A percentile compares a stretch with the other conserved stretches of the same genome.
These are phyloP conservation scores for Aureobasidium sp. DNA, from an alignment of 2,329 filamentous ascomycete species.

Conservation along the genomic window DNA sequence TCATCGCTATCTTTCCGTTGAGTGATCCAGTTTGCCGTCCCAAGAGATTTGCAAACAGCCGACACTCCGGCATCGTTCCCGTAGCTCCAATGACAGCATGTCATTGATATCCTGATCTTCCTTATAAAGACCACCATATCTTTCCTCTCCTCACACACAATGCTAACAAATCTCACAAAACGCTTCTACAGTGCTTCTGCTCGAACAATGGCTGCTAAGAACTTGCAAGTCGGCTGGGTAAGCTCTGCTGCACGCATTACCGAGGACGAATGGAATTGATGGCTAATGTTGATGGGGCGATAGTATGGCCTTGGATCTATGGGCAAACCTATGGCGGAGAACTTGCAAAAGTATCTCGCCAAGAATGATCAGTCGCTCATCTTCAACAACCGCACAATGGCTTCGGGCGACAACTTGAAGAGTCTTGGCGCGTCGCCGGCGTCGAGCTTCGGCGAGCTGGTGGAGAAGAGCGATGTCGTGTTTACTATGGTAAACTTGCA, in stretches of 20 bases:
- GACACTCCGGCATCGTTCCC: slow-evolving; percentile 3
- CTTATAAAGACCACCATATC: background rate
- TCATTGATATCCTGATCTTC: background rate
- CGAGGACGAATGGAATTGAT: background rate
- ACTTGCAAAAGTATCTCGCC: slow-evolving; percentile 35
- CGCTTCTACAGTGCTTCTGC: slow-evolving; percentile 3
- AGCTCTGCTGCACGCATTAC: background rate
- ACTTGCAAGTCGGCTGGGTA: slow-evolving; percentile 15
- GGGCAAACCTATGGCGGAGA: slow-evolving; percentile 39
- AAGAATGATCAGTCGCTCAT: slow-evolving; percentile 13
- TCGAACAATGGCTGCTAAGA: slow-evolving; percentile 4
- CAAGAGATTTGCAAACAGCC: slow-evolving; percentile 3
- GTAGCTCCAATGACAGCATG: background rate
- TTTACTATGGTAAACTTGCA: slow-evolving; percentile 12
- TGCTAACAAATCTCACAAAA: background rate
- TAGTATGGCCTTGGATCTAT: slow-evolving; percentile 38
- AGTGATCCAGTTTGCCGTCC: background rate
- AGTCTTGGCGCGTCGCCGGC: slow-evolving; percentile 7
- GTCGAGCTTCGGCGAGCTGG: slow-evolving; percentile 12
- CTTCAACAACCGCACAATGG: slow-evolving; percentile 16
- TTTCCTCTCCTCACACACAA: background rate
- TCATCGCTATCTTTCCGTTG: slow-evolving; percentile 7
- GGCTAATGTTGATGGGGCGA: background rate
- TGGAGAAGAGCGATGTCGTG: slow-evolving; percentile 9
- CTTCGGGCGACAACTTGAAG: slow-evolving; percentile 6